Conservation (phyloP, 148 eudicot genomes). For the Camellia japonica region DNA sequence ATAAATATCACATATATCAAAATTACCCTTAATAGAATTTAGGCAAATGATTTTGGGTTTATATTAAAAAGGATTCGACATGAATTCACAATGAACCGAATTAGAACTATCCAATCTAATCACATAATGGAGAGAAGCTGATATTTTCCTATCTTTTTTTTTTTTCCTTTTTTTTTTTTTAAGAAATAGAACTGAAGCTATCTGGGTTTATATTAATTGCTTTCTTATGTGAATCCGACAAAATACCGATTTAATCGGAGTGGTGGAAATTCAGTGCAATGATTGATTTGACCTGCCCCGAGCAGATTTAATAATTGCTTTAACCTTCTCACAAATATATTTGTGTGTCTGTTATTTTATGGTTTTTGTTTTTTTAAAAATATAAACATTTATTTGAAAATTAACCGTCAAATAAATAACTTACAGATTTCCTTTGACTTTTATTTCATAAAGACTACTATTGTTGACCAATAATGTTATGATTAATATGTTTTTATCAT, state of each 20-base stretch:
- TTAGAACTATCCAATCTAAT: too few relatives aligned
- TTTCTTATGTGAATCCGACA: constrained; percentile 17
- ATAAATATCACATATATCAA: too few relatives aligned
- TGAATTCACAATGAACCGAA: too few relatives aligned
- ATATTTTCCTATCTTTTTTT: background rate
- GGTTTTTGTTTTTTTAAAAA: background rate
- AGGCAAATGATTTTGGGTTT: too few relatives aligned
- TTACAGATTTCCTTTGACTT: too few relatives aligned
- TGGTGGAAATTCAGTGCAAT: constrained; percentile 7
- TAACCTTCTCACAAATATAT: background rate
- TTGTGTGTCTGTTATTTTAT: too few relatives aligned
- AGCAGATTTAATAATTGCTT: background rate
- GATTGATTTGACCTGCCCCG: constrained; percentile 12
- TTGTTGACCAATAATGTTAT: too few relatives aligned
- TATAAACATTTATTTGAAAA: background rate
- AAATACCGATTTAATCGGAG: constrained; percentile 10
- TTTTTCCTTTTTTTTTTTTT: background rate
- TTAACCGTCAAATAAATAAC: background rate
- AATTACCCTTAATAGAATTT: too few relatives aligned
- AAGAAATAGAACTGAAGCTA: background rate
- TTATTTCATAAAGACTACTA: too few relatives aligned
- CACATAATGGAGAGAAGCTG: background rate
- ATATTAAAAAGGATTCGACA: too few relatives aligned
- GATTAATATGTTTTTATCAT: too few relatives aligned
- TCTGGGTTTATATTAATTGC: background rate